Conservation (phyloP, 169 alveolate genomes). For the Babesia microti region DNA sequence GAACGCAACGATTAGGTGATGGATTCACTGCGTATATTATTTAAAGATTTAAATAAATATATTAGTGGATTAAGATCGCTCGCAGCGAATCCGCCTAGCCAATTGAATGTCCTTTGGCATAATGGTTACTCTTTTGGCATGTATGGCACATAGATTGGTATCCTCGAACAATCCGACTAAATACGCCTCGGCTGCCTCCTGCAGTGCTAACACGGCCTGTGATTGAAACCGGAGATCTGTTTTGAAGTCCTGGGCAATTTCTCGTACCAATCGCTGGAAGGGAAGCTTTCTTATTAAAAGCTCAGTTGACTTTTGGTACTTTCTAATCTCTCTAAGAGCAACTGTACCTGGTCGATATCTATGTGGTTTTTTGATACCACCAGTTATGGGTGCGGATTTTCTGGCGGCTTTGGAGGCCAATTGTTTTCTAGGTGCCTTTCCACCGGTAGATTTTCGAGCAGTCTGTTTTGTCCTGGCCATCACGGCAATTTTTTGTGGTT, state of each 20-base stretch:
- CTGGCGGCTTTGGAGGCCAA: constrained; percentile 97
- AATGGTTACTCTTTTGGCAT: constrained; percentile 99
- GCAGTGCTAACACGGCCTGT: constrained; percentile 88
- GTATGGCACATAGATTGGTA: constrained; percentile 99
- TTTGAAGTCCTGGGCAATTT: constrained; percentile 87
- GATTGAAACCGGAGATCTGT: constrained; percentile 87
- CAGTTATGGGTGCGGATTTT: constrained; percentile 91
- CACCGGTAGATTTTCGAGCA: constrained; percentile 95
- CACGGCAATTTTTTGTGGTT: constrained; percentile 8
- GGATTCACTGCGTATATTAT: neutral
- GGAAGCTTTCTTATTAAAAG: constrained; percentile 89
- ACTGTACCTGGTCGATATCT: constrained; percentile 98
- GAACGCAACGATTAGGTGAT: too few relatives aligned
- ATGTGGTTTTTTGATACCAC: constrained; percentile 96
- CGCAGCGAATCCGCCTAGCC: constrained; percentile 98
- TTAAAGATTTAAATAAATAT: neutral
- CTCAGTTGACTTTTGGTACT: constrained; percentile 88
- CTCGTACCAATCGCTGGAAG: constrained; percentile 91
- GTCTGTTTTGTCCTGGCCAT: constrained; percentile 98
- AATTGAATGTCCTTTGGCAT: constrained; percentile 99
- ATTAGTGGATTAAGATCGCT: constrained; percentile 62
- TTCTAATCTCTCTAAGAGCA: constrained; percentile 95
- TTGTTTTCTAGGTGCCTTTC: constrained; percentile 96
- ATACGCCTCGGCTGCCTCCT: constrained; percentile 98
- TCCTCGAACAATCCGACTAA: constrained; percentile 97